phyloP scores from a whole-genome alignment of 108 stramenopile genomes.

The Tribonema minus region DNA sequence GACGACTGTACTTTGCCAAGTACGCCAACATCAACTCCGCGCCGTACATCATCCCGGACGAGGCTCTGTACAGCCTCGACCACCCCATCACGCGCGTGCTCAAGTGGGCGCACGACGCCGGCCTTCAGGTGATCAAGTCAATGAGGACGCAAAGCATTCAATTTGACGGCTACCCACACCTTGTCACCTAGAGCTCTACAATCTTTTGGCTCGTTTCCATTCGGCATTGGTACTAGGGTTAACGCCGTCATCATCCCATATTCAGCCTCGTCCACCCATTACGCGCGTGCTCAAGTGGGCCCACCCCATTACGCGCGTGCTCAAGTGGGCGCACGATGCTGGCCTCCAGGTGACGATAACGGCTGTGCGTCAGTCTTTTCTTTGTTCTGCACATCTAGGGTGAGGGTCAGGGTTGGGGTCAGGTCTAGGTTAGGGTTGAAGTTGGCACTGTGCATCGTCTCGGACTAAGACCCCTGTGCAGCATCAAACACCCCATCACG shows the following conservation, averaged over 20 bases:
- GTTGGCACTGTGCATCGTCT: slow-evolving; percentile 36
- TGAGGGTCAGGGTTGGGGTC: no score
- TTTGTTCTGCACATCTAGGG: no score
- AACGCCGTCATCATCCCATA: no score
- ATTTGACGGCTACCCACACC: slow-evolving; percentile 53
- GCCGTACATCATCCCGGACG: slow-evolving; percentile 48
- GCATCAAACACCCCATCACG: slow-evolving; percentile 48
- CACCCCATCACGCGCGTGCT: slow-evolving; percentile 53
- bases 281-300: slow-evolving; percentile 49
- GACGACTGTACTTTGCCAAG: slow-evolving; percentile 49
- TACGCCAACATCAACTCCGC: slow-evolving; percentile 20
- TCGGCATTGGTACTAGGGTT: slow-evolving; percentile 41
- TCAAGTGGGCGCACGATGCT: slow-evolving; percentile 42
- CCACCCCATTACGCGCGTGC: slow-evolving; percentile 51
- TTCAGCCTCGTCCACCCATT: slow-evolving; percentile 48
- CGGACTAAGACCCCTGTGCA: slow-evolving; percentile 46
- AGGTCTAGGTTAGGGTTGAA: no score
- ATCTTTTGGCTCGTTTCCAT: slow-evolving; percentile 23
- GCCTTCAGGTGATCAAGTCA: not conserved
- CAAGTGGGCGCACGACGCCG: slow-evolving; percentile 36
- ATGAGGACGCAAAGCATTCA: no score
- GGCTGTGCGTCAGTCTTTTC: no score
- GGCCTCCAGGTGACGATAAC: not conserved
- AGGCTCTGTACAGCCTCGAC: slow-evolving; percentile 41
- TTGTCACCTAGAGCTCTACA: slow-evolving; percentile 25